Percentiles rank a stretch among this genome's conserved stretches.
Conservation (phyloP, 2,329 filamentous ascomycete genomes). For the Metarhizium brunneum region DNA sequence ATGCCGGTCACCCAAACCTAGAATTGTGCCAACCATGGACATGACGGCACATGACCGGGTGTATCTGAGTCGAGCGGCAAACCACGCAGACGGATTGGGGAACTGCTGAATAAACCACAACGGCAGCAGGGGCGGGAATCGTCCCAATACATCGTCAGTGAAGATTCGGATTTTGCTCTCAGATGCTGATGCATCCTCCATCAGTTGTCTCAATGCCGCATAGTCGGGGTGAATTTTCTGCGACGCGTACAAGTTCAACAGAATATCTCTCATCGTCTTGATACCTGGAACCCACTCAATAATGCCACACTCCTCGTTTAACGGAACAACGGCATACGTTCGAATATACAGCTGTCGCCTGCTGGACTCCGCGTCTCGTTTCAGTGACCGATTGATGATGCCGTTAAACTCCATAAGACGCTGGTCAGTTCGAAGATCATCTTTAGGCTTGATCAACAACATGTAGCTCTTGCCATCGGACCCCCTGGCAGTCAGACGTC, state of each 20-base stretch:
- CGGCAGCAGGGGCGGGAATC: slow-evolving; percentile 76
- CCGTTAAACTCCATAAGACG: slow-evolving; percentile 98
- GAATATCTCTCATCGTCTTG: slow-evolving; percentile 85
- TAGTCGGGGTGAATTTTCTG: slow-evolving; percentile 66
- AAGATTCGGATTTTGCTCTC: slow-evolving; percentile 60
- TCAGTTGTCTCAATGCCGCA: slow-evolving; percentile 49
- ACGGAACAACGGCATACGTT: slow-evolving; percentile 90
- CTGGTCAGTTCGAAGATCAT: slow-evolving; percentile 94
- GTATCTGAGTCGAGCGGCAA: slow-evolving; percentile 78
- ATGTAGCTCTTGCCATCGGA: slow-evolving; percentile 85
- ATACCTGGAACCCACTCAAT: slow-evolving; percentile 99
- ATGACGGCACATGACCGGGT: slow-evolving; percentile 94
- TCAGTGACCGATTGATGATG: slow-evolving; percentile 93
- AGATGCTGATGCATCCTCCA: slow-evolving; percentile 52
- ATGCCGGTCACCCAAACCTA: slow-evolving; percentile 89
- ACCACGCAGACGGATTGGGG: slow-evolving; percentile 87
- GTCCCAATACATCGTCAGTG: slow-evolving; percentile 50
- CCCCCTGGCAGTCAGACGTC: slow-evolving; percentile 79
- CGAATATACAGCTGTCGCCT: slow-evolving; percentile 89
- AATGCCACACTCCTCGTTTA: slow-evolving; percentile 95
- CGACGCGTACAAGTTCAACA: slow-evolving; percentile 68
- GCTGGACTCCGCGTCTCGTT: slow-evolving; percentile 83
- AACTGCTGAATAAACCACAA: slow-evolving; percentile 96
- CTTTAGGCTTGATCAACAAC: slow-evolving; percentile 93
- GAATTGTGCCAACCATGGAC: slow-evolving; percentile 97